Conservation (phyloP, 2,329 filamentous ascomycete genomes). For the Didymella pomorum region DNA sequence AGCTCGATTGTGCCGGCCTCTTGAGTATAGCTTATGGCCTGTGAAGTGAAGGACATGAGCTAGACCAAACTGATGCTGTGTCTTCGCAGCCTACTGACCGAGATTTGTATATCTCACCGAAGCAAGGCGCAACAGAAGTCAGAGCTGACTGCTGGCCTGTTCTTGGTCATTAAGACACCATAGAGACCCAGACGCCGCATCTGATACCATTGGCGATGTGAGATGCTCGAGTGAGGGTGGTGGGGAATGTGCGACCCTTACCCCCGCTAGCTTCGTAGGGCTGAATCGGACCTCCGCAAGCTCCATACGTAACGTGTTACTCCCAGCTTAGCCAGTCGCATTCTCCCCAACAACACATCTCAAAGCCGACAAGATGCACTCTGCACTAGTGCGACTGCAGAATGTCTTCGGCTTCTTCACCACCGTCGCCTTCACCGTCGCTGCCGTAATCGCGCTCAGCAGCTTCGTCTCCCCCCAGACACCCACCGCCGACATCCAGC, state of each 20-base stretch:
- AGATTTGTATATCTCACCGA: too few species aligned
- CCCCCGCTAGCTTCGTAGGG: constrained; percentile 27
- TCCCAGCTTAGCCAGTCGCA: constrained; percentile 3
- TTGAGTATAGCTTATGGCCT: too few species aligned
- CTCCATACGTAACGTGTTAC: constrained; percentile 52
- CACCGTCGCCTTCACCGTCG: constrained; percentile 85
- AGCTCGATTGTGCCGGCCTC: too few species aligned
- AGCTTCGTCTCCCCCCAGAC: constrained; percentile 75
- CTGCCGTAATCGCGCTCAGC: constrained; percentile 79
- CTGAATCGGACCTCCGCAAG: constrained; percentile 36
- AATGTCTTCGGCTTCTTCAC: constrained; percentile 99
- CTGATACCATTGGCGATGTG: too few species aligned
- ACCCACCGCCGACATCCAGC: constrained; percentile 69
- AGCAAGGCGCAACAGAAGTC: too few species aligned
- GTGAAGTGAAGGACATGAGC: too few species aligned
- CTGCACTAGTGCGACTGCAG: constrained; percentile 82
- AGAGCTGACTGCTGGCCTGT: too few species aligned
- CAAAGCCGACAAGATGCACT: constrained; percentile 73
- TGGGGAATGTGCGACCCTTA: not conserved
- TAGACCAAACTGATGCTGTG: not conserved
- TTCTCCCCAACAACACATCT: not conserved
- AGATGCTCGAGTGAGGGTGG: too few species aligned
- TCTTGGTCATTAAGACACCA: too few species aligned
- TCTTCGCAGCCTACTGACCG: too few species aligned
- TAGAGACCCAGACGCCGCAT: too few species aligned